Evolutionary conservation across 179 eudicot genomes (phyloP), one percentile per base, ranked within the genome.

Genomic region (Drosera spatulata): DNA sequence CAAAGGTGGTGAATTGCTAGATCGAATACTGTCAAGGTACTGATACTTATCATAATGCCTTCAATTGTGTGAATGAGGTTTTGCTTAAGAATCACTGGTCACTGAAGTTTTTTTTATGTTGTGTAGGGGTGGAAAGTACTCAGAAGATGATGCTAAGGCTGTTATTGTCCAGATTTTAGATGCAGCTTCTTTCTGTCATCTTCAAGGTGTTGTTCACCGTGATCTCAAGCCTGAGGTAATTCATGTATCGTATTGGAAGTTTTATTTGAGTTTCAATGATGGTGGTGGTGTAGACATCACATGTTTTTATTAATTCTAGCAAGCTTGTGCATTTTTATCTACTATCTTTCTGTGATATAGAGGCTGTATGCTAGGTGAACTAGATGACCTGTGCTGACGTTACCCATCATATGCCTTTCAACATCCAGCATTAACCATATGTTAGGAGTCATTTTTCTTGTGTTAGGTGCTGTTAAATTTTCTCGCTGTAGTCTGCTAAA

Each of bases 151-250:
- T 43, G 95, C 95, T 14, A 89, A 84, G 65, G 79, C 67, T 61
- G 85, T 89, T 63, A 77, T 89, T 88, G 80, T 86, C 67, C 97
- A 89, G 61, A 84, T 89, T 75, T 72, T 89, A 63, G 86, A 85
- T 60, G 89, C 86, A 45, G 79, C 67, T 57, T 83, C 97, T 39
- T 89, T 86, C 61, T 89, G 95, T 71, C 95, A 89, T 76, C 87
- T 86, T 63, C 97, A 89, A 76, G 97, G 97, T 15, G 88, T 89
- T 37, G 95, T 89, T 75, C 97, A 89, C 69, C 86, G 95, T 45
- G 97, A 89, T 73, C 81, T 89, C 56, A 89, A 89, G 60, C 97
- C 97, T 4, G 95, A 89, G 97, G 97, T 89, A 75, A 40, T 44
- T 42, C 49, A 22, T 1, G 33, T 22, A 22, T 22, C 2, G 49